Base-by-base conservation (phyloP, 805 yeast species). In the Nakazawaea peltata region DNA sequence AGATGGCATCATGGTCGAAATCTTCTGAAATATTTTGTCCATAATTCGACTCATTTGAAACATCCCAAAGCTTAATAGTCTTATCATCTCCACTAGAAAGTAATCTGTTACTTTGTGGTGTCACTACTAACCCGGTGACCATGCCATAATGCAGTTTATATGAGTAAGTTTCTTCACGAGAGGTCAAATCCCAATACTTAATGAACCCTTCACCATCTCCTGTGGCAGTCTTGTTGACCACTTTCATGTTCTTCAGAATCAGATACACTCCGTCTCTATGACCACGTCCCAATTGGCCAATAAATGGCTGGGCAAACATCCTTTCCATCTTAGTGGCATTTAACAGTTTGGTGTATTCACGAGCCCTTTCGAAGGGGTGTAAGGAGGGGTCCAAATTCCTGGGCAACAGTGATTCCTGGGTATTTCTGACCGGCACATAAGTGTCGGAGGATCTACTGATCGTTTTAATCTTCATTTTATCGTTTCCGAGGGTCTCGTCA, bases 221-320 rank as follows among this genome's bases (percentile, higher is more conserved):
- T 8, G 92, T 75, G 2, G 97, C 97, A 19, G 90, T 59, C 50
- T 77, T 78, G 49, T 77, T 82, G 33, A 87, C 67, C 30, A 72
- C 64, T 29, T 69, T 59, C 52, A 76, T 76, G 57, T 88, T 82
- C 56, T 81, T 82, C 5, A 96, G 94, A 31, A 92, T 71, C 13
- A 79, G 65, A 57, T 92, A 90, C 11, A 92, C 86, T 40, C 97
- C 97, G 54, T 92, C 98, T 39, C 90, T 65, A 53, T 94, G 98
- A 7, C 98, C 98, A 41, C 74, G 71, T 3, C 99, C 99, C 25
- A 92, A 61, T 53, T 92, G 97, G 1, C 95, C 96, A 15, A 94
- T 69, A 57, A 92, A 92, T 2, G 99, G 99, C 52, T 88, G 88
- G 0, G 99, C 97, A 70, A 92, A 92, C 83, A 92, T 81, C 46